Evolutionary conservation across 192 early-diverging fungal species (phyloP).

Genomic region (Diversispora eburnea): DNA sequence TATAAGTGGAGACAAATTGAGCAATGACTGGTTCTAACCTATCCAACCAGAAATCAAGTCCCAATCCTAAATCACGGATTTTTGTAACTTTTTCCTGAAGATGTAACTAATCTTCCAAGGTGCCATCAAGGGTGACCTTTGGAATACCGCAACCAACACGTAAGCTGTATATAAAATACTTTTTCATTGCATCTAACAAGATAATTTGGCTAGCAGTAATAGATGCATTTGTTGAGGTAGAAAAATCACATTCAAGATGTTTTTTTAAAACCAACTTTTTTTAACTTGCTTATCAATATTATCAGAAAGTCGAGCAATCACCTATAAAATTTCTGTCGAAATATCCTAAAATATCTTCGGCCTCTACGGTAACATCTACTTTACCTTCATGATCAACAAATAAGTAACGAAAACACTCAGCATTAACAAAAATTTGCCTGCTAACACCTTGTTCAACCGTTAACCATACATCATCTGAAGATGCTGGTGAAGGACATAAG

Average conservation of each 20-base stretch:
- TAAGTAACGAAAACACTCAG: conserved; percentile 4
- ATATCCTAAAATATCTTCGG: not conserved
- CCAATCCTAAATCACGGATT: conserved; percentile 13
- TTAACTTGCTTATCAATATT: not conserved
- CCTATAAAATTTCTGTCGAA: not conserved
- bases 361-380: not conserved
- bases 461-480: conserved; percentile 29
- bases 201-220: conserved; percentile 16
- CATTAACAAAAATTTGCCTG: not conserved
- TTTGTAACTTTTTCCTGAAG: conserved; percentile 26
- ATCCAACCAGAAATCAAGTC: conserved; percentile 27
- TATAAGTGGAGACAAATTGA: conserved; percentile 19
- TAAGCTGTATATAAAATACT: not conserved
- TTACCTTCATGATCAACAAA: conserved; percentile 21
- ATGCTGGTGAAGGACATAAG: conserved; percentile 19
- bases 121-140: conserved; percentile 20
- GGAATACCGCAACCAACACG: conserved; percentile 23
- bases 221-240: conserved; percentile 12
- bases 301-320: conserved; percentile 17
- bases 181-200: conserved; percentile 21
- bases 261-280: conserved; percentile 19
- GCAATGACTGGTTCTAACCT: conserved; percentile 17
- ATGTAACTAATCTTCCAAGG: conserved; percentile 14
- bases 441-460: conserved; percentile 25
- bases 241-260: conserved; percentile 20